phyloP scores from a whole-genome alignment of 306 rosid species.

The Trichosanthes cucumerina region DNA sequence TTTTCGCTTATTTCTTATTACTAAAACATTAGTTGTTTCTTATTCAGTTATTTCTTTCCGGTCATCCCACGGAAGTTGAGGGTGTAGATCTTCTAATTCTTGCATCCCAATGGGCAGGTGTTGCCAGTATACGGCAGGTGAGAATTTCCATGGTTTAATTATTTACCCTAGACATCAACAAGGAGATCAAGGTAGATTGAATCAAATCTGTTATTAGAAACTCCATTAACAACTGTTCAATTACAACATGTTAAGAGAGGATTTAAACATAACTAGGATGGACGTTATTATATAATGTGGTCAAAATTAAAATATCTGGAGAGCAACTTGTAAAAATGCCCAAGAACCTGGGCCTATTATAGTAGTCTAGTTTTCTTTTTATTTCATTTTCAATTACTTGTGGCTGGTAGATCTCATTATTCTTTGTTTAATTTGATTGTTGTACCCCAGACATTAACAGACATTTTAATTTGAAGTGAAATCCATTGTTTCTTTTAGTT shows the following conservation, averaged over 20 bases:
- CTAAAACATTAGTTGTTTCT: slow-evolving; percentile 15
- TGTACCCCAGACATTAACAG: background rate
- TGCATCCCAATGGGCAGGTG: slow-evolving; percentile 89
- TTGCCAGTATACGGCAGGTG: slow-evolving; percentile 69
- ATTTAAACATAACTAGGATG: background rate
- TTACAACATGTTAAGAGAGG: background rate
- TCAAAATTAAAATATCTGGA: background rate
- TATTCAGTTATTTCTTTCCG: slow-evolving; percentile 51
- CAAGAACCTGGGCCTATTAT: background rate
- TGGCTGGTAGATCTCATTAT: background rate
- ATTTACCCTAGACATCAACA: background rate
- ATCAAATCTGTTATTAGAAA: background rate
- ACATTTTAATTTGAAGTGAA: background rate
- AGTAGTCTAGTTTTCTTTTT: background rate
- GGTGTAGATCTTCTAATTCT: slow-evolving; percentile 64
- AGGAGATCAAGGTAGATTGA: background rate
- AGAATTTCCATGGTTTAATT: slow-evolving; percentile 10
- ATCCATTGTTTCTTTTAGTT: background rate
- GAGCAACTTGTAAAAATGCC: background rate
- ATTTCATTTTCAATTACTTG: background rate
- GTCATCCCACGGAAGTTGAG: slow-evolving; percentile 44
- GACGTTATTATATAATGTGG: background rate
- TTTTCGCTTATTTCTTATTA: slow-evolving; percentile 10
- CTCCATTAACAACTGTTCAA: background rate
- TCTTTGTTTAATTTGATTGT: background rate